Evolutionary conservation across 1,284 basidiomycete species (phyloP).

Genomic region (Austropuccinia psidii): DNA sequence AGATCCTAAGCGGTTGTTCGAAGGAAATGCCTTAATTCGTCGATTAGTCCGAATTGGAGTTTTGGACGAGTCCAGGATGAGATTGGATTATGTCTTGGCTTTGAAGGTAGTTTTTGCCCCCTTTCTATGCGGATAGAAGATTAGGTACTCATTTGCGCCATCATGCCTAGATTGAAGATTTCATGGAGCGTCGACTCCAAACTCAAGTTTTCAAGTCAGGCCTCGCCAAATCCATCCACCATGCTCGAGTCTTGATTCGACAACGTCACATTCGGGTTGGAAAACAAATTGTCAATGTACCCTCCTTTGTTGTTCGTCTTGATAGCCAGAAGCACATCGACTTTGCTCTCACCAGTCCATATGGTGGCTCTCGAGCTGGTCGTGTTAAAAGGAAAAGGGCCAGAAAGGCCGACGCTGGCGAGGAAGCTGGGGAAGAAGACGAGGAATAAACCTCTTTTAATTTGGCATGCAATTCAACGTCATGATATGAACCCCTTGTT

Average conservation of each 20-base stretch:
- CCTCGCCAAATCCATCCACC: constrained; percentile 96
- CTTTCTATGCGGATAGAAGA: background rate
- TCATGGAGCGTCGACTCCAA: constrained; percentile 97
- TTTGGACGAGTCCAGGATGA: constrained; percentile 96
- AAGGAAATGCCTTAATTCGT: constrained; percentile 98
- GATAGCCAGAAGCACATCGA: constrained; percentile 73
- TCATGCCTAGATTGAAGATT: constrained; percentile 89
- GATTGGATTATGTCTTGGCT: constrained; percentile 39
- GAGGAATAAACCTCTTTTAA: constrained; percentile 56
- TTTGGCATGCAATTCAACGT: background rate
- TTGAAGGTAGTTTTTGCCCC: constrained; percentile 9
- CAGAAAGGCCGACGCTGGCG: constrained; percentile 82
- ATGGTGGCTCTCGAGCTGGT: constrained; percentile 91
- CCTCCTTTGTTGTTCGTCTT: constrained; percentile 86
- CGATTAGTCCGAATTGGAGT: constrained; percentile 99
- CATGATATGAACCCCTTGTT: too few species aligned
- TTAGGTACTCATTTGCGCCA: background rate
- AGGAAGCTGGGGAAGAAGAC: constrained; percentile 78
- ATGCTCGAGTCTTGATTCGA: constrained; percentile 94
- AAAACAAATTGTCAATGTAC: constrained; percentile 99
- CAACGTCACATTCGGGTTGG: constrained; percentile 97
- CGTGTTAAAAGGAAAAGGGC: constrained; percentile 99
- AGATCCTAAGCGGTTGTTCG: constrained; percentile 99
- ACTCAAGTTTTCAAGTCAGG: constrained; percentile 99
- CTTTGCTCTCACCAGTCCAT: constrained; percentile 94